These are phyloP conservation scores for Vigna unguiculata DNA, from an alignment of 306 rosid genomes.

Conservation along the genomic window DNA sequence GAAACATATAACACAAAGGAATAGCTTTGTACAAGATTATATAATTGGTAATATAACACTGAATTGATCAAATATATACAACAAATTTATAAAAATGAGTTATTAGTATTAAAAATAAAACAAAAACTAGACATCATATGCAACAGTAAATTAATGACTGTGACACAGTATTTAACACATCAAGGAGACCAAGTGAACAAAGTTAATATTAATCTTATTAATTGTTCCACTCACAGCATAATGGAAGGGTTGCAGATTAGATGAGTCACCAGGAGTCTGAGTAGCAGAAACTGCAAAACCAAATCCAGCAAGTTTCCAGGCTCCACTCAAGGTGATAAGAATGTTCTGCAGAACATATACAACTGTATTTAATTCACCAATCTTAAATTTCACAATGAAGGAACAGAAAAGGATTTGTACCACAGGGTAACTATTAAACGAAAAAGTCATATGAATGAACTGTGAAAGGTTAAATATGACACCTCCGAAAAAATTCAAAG, in stretches of 20 bases:
- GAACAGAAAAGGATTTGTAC: conserved; percentile 9
- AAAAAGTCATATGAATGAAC: conserved; percentile 15
- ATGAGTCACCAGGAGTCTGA: conserved; percentile 62
- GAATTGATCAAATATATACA: conserved; percentile 1
- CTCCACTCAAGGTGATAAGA: conserved; percentile 94
- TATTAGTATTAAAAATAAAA: neutral
- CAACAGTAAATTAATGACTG: conserved; percentile 4
- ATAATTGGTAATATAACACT: conserved; percentile 15
- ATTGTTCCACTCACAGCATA: conserved; percentile 77
- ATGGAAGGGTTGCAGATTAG: conserved; percentile 79
- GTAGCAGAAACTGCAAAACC: conserved; percentile 85
- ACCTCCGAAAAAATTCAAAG: neutral
- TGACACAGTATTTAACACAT: conserved; percentile 1
- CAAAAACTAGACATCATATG: neutral
- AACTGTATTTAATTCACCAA: conserved; percentile 27
- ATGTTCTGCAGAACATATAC: conserved; percentile 70
- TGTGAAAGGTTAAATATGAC: neutral
- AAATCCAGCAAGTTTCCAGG: conserved; percentile 99
- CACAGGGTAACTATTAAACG: conserved; percentile 5
- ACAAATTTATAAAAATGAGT: neutral
- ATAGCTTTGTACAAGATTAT: conserved; percentile 5
- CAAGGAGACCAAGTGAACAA: conserved; percentile 28
- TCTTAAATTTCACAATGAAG: conserved; percentile 17
- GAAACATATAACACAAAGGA: conserved; percentile 37
- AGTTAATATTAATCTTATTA: conserved; percentile 32